Evolutionary conservation across 805 yeast genomes (phyloP).

Genomic region (Metschnikowia similis): DNA sequence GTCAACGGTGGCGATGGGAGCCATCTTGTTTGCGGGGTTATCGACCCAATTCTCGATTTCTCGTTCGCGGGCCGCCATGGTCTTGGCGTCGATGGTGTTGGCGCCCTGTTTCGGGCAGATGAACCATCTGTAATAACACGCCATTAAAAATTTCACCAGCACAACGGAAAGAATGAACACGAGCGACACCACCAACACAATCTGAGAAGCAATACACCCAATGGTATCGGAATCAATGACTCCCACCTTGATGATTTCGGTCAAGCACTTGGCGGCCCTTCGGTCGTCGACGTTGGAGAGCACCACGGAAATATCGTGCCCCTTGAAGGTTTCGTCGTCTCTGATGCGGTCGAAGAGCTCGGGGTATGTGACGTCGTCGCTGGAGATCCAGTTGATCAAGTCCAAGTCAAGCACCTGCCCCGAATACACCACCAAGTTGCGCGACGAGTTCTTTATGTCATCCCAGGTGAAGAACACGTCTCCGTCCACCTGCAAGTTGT

Average conservation of each 20-base stretch:
- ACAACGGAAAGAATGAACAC: constrained; percentile 83
- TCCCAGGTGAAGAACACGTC: constrained; percentile 91
- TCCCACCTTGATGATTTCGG: constrained; percentile 86
- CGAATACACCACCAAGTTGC: constrained; percentile 82
- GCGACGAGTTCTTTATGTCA: constrained; percentile 58
- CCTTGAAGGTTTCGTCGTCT: constrained; percentile 51
- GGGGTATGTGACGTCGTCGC: constrained; percentile 70
- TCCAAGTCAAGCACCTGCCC: constrained; percentile 85
- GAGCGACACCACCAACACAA: constrained; percentile 76
- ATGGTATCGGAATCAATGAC: constrained; percentile 82
- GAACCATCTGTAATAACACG: constrained; percentile 86
- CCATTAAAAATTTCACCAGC: constrained; percentile 70
- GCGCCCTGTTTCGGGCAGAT: constrained; percentile 73
- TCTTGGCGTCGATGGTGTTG: constrained; percentile 50
- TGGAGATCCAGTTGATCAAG: constrained; percentile 69
- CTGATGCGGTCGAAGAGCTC: constrained; percentile 60
- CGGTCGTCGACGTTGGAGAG: constrained; percentile 64
- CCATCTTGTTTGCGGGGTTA: constrained; percentile 26
- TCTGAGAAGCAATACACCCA: constrained; percentile 89
- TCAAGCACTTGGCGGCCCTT: constrained; percentile 71
- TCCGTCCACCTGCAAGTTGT: constrained; percentile 55
- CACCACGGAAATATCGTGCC: constrained; percentile 77
- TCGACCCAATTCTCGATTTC: constrained; percentile 86
- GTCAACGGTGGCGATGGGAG: constrained; percentile 44
- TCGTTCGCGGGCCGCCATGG: constrained; percentile 59